Evolutionary conservation across 768 basidiomycete genomes (phyloP).

Genomic region (Cystobasidium ongulense): DNA sequence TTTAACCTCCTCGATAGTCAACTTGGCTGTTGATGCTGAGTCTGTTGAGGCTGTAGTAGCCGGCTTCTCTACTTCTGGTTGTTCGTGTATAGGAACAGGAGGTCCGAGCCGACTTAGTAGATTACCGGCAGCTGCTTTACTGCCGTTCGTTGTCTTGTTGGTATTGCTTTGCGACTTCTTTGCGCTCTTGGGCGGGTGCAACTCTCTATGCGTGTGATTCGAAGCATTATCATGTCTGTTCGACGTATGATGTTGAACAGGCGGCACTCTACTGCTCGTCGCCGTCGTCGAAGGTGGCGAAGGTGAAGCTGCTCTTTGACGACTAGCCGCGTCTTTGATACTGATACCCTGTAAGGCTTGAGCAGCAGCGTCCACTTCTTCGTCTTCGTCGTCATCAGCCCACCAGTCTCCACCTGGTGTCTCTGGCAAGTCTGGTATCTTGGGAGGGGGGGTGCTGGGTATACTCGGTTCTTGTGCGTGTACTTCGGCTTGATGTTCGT

Average conservation of each 20-base stretch:
- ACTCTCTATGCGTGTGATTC: neutral
- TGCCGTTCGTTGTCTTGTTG: neutral
- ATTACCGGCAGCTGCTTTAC: neutral
- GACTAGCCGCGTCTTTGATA: neutral
- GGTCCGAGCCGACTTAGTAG: neutral
- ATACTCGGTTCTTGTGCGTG: neutral
- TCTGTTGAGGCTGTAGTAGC: neutral
- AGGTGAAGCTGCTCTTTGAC: neutral
- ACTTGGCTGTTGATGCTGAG: neutral
- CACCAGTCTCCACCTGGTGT: conserved; percentile 6
- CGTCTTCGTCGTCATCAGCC: conserved; percentile 9
- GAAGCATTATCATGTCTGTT: neutral
- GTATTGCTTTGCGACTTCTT: neutral
- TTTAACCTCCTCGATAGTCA: neutral
- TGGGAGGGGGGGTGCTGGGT: neutral
- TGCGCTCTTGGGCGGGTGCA: neutral
- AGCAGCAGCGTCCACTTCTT: conserved; percentile 5
- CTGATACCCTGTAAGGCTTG: conserved; percentile 5
- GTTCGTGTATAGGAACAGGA: neutral
- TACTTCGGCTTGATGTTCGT: neutral
- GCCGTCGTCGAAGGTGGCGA: neutral
- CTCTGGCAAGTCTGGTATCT: neutral
- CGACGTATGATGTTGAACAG: neutral
- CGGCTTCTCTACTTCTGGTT: neutral
- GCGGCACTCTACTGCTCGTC: neutral